Conservation (phyloP, 371 early-diverging fungal genomes). For the Paraphysoderma sedebokerense region DNA sequence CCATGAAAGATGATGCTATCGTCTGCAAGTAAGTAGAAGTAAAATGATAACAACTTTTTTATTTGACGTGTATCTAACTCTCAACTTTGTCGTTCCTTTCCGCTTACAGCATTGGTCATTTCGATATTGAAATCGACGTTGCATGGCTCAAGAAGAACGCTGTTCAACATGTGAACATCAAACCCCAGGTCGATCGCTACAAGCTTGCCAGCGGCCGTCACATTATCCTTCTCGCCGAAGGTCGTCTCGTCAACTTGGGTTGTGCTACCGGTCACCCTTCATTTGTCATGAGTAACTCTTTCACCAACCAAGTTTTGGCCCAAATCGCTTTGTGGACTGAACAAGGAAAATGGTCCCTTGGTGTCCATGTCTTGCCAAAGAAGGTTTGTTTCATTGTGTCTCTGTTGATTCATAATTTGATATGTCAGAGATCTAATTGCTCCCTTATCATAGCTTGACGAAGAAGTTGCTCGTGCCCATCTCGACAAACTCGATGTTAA, state of each 20-base stretch:
- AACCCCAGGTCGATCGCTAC: constrained; percentile 98
- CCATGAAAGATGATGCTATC: constrained; percentile 96
- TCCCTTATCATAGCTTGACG: too few relatives aligned
- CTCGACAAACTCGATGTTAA: constrained; percentile 90
- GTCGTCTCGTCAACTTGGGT: constrained; percentile 97
- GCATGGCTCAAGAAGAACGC: constrained; percentile 97
- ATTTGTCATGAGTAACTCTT: constrained; percentile 98
- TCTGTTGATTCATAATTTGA: too few relatives aligned
- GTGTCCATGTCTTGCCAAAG: constrained; percentile 98
- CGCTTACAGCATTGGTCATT: constrained; percentile 97
- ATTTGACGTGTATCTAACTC: not conserved
- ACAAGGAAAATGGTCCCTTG: constrained; percentile 65
- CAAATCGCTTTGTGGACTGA: constrained; percentile 97
- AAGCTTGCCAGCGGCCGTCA: constrained; percentile 80
- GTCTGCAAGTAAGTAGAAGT: too few relatives aligned
- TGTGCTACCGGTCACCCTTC: constrained; percentile 98
- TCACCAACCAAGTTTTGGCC: constrained; percentile 96
- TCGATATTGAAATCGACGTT: constrained; percentile 97
- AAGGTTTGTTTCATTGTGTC: too few relatives aligned
- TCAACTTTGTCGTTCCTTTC: too few relatives aligned
- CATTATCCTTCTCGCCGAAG: constrained; percentile 93
- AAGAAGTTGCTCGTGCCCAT: constrained; percentile 95
- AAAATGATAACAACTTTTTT: constrained; percentile 1
- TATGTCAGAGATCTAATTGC: too few relatives aligned
- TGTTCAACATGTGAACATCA: constrained; percentile 72